Percentiles rank a stretch among this genome's conserved stretches.
Evolutionary conservation across 2,329 filamentous ascomycete species (phyloP).

Genomic region (Diplodia intermedia): DNA sequence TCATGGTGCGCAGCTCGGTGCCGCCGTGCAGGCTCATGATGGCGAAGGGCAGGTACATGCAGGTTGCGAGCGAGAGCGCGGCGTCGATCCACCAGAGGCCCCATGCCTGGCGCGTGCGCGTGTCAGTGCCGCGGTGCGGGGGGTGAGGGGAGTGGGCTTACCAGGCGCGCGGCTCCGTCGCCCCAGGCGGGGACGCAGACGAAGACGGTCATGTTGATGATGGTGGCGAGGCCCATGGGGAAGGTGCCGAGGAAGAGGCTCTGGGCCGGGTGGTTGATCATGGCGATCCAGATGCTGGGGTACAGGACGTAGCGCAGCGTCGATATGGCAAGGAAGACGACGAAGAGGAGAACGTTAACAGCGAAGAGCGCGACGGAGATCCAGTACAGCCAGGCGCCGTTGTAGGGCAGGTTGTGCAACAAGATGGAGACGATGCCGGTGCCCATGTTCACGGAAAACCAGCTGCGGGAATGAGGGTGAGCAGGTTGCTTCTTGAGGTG

Average conservation of each 20-base stretch:
- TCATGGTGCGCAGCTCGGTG: conserved; percentile 53
- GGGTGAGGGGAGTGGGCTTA: conserved; percentile 44
- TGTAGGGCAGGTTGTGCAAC: conserved; percentile 66
- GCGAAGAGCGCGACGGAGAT: conserved; percentile 65
- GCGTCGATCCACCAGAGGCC: neutral
- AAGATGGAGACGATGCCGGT: conserved; percentile 69
- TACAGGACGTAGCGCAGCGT: conserved; percentile 66
- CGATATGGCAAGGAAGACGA: conserved; percentile 59
- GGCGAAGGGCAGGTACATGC: neutral
- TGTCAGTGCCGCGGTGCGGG: neutral
- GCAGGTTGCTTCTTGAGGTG: neutral
- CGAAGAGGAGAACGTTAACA: conserved; percentile 64
- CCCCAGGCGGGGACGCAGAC: conserved; percentile 65
- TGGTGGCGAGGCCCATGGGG: conserved; percentile 69
- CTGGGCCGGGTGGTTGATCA: conserved; percentile 69
- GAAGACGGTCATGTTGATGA: conserved; percentile 68
- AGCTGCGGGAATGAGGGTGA: neutral
- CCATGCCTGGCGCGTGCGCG: neutral
- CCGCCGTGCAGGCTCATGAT: conserved; percentile 19
- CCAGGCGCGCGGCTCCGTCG: conserved; percentile 52
- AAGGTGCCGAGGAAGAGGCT: conserved; percentile 69
- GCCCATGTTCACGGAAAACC: conserved; percentile 56
- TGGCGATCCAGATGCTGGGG: conserved; percentile 66
- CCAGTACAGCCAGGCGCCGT: conserved; percentile 61
- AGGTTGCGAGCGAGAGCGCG: neutral